Base-by-base conservation (phyloP, 1,284 basidiomycete genomes). In the Trametes polyzona region DNA sequence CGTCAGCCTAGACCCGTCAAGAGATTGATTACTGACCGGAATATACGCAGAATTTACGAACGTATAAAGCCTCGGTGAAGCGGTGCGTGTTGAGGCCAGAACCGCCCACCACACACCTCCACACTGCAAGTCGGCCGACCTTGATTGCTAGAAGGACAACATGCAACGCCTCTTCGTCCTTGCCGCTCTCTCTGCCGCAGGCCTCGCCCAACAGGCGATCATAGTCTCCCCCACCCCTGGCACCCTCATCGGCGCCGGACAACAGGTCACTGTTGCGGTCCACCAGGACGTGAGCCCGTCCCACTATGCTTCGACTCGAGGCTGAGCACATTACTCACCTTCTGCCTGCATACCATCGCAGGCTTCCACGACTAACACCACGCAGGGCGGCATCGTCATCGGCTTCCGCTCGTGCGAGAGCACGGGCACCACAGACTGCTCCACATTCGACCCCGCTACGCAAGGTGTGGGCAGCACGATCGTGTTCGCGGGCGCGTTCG, bases 401-500 rank as follows among this genome's bases (percentile, higher is more conserved):
- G 64, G 58, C 33, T 47, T 65, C 21, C 42, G 50, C 6, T 6
- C 55, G 1, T 65, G 65, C 56, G 19, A 12, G n/a, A 46, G 49
- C n/a, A n/a, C n/a, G n/a, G n/a, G n/a, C n/a, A n/a, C n/a, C n/a
- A n/a, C n/a, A 0, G 8, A 33, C 47, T 65, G 62, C 54, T 51
- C 43, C 4, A 55, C 52, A 24, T 46, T 56, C 47, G 49, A 58
- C 24, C 64, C 65, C 11, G 40, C 46, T 10, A 11, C 46, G 29
- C 50, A 52, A 44, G 63, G 61, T 24, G 53, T 61, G 8, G 64
- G 62, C 47, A n/a, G n/a, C n/a, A 61, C 58, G 11, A 48, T 65
- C 30, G 52, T 64, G 19, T 65, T 57, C 55, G 53, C 47, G 23
- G 64, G 62, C 50, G 24, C 46, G 29, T 64, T 66, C 60, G 50